Percentiles rank a stretch among this genome's conserved stretches.
These are phyloP conservation scores for Entomophthora muscae DNA, from an alignment of 371 early-diverging fungal species.

Conservation along the genomic window DNA sequence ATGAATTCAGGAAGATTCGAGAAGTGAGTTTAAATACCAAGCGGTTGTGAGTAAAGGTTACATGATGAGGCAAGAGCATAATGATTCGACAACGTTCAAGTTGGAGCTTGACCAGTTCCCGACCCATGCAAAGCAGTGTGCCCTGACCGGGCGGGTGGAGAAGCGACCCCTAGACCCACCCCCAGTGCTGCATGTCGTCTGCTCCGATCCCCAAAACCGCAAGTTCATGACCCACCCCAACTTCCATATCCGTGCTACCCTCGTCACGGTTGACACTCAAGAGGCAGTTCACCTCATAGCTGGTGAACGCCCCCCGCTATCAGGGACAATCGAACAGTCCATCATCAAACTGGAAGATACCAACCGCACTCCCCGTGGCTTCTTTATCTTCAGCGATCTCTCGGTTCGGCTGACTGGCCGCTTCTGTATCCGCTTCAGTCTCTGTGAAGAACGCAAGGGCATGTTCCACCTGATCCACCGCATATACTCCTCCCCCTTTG, in stretches of 20 bases:
- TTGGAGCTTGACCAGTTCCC: constrained; percentile 26
- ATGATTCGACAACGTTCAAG: not conserved
- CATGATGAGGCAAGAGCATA: too few species aligned
- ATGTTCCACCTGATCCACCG: not conserved
- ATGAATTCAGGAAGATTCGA: too few species aligned
- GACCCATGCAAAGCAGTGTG: constrained; percentile 27
- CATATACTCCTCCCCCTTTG: not conserved
- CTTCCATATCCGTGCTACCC: not conserved
- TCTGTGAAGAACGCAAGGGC: constrained; percentile 18
- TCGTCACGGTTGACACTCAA: not conserved
- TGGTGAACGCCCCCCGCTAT: not conserved
- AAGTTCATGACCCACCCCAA: constrained; percentile 1
- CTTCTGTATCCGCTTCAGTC: constrained; percentile 68
- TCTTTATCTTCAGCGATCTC: constrained; percentile 91
- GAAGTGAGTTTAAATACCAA: too few species aligned
- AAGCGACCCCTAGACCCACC: constrained; percentile 89
- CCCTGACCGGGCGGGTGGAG: constrained; percentile 40
- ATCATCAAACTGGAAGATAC: constrained; percentile 43
- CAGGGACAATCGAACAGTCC: not conserved
- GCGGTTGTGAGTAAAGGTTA: too few species aligned
- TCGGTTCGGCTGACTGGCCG: constrained; percentile 80
- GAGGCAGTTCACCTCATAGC: not conserved
- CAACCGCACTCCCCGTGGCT: constrained; percentile 67
- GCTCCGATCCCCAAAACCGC: constrained; percentile 27
- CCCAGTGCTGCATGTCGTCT: constrained; percentile 61